Conservation (phyloP, 2,329 filamentous ascomycete genomes). For the Claviceps lovelessii region DNA sequence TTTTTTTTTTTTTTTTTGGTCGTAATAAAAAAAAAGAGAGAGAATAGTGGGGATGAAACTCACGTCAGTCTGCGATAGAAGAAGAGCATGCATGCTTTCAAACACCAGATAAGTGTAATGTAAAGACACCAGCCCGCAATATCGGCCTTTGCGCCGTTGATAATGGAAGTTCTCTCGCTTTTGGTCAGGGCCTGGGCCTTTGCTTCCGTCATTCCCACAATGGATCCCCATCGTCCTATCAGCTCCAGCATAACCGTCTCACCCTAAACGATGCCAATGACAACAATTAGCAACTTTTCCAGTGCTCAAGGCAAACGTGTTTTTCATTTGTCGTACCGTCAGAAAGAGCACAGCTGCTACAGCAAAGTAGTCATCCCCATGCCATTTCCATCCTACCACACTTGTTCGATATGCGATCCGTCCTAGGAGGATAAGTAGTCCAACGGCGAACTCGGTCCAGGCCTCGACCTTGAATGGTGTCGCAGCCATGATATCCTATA, state of each 20-base stretch:
- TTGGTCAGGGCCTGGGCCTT: conserved; percentile 7
- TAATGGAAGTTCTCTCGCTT: conserved; percentile 7
- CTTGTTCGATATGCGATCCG: conserved; percentile 25
- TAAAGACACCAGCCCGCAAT: conserved; percentile 23
- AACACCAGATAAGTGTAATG: conserved; percentile 23
- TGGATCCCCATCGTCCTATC: conserved; percentile 14
- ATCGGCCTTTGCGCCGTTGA: conserved; percentile 10
- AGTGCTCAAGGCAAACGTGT: neutral
- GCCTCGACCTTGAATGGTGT: conserved; percentile 29
- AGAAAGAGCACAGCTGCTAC: conserved; percentile 22
- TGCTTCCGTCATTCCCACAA: conserved; percentile 11
- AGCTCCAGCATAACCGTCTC: conserved; percentile 20
- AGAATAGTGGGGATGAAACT: conserved; percentile 1
- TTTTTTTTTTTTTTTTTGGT: neutral
- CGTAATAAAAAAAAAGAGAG: no score
- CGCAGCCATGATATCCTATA: conserved; percentile 5
- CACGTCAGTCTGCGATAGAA: conserved; percentile 25
- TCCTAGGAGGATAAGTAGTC: conserved; percentile 21
- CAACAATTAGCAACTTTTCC: neutral
- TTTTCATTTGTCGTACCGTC: conserved; percentile 16
- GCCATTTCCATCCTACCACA: conserved; percentile 24
- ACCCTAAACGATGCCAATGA: neutral
- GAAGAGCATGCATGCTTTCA: conserved; percentile 25
- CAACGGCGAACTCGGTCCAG: conserved; percentile 29
- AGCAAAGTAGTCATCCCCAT: conserved; percentile 30